phyloP scores from a whole-genome alignment of 495 filamentous ascomycete species.

The Xylaria scruposa region DNA sequence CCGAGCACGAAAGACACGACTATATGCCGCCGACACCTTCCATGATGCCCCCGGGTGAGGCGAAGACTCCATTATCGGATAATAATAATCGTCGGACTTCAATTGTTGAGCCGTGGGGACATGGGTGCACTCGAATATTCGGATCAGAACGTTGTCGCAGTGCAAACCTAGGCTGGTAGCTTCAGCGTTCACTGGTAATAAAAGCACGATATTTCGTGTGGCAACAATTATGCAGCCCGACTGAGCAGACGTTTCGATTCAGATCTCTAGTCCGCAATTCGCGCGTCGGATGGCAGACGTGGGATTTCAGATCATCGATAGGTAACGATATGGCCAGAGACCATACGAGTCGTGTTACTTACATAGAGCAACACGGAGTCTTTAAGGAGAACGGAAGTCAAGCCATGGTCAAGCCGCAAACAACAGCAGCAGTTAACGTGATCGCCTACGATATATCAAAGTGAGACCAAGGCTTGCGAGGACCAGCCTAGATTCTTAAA shows the following conservation, averaged over 20 bases:
- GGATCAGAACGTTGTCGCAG: neutral
- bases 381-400: neutral
- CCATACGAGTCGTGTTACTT: neutral
- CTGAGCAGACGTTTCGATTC: neutral
- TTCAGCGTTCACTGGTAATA: neutral
- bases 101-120: neutral
- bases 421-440: neutral
- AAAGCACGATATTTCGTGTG: neutral
- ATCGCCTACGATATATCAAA: conserved; percentile 19
- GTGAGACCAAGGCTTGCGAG: neutral
- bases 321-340: neutral
- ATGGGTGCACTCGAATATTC: neutral
- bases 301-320: neutral
- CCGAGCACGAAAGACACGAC: conserved; percentile 33
- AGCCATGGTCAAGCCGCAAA: neutral
- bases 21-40: conserved; percentile 24
- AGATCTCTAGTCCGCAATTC: neutral
- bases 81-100: neutral
- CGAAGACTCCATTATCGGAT: conserved; percentile 37
- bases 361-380: neutral
- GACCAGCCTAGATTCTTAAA: conserved; percentile 9
- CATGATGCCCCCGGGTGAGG: conserved; percentile 28
- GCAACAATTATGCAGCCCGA: neutral
- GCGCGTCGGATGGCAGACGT: neutral
- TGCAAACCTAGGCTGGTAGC: neutral